Base-by-base conservation (phyloP, 345 rosid genomes). In the Pugionium dolabratum region DNA sequence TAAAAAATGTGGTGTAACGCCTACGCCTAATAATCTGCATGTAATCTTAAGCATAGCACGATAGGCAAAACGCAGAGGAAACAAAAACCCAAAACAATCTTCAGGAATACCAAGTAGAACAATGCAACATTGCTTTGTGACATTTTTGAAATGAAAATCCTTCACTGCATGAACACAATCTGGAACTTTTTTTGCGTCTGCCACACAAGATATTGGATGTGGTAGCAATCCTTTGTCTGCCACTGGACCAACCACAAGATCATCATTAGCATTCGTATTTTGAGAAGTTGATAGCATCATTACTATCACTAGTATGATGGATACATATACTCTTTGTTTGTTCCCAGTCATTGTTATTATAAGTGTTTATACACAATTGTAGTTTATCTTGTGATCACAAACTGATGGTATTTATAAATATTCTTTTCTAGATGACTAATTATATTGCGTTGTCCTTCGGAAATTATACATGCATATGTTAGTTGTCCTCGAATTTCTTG, bases 41-140 rank as follows among this genome's bases (percentile, higher is more conserved):
- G 47, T 39, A 6, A 3, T 0, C 1, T 63, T 49, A 37, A 63
- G 29, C 29, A 6, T 3, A 6, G 7, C 0, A 11, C 57, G 57
- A 4, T 28, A 29, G 2, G 1, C 2, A 0, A 36, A 29, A 36
- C 30, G 35, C 29, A 49, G 25, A 28, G 57, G 39, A 63, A 63
- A 63, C 3, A 51, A 40, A 7, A 26, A 27, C 2, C 62, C 71
- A 44, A 66, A 54, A 54, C 62, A 66, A 66, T 44, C 36, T 26
- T 45, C 9, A 2, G 54, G 5, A 5, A 36, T 2, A 45, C 39
- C 37, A 0, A 67, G 26, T 56, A 67, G 7, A 56, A 36, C 39
- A 0, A 0, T 2, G 39, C 71, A 56, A 56, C 71, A 63, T 63
- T 63, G 37, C 1, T 29, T 56, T 28, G 9, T 63, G 1, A 63